These are phyloP conservation scores for Pholiota conissans DNA, from an alignment of 768 basidiomycete genomes.

Conservation along the genomic window DNA sequence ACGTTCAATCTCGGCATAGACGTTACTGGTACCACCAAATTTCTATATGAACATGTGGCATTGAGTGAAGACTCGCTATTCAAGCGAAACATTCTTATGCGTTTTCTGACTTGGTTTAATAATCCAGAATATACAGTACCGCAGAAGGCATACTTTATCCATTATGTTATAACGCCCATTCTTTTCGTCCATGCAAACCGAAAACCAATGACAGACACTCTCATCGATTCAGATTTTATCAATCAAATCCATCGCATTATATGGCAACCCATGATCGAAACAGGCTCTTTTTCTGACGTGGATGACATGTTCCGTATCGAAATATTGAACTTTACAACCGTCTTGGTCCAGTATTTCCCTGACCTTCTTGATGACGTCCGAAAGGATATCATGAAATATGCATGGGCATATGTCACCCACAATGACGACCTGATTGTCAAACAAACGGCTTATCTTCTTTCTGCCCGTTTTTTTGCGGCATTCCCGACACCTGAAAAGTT, in stretches of 20 bases:
- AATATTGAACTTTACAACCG: conserved; percentile 83
- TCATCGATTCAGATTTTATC: conserved; percentile 75
- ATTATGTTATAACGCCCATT: conserved; percentile 85
- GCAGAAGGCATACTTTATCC: conserved; percentile 80
- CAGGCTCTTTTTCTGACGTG: conserved; percentile 47
- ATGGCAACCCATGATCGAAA: conserved; percentile 77
- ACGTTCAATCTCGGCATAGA: conserved; percentile 82
- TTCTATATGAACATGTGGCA: conserved; percentile 86
- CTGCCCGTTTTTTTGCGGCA: conserved; percentile 88
- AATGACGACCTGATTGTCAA: conserved; percentile 90
- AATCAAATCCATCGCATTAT: conserved; percentile 68
- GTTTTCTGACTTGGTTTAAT: conserved; percentile 86
- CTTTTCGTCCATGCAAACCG: conserved; percentile 75
- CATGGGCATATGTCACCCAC: conserved; percentile 80
- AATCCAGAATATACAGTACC: conserved; percentile 60
- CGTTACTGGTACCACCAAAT: conserved; percentile 72
- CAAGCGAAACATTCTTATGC: conserved; percentile 80
- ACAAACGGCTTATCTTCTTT: conserved; percentile 87
- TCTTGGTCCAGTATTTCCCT: conserved; percentile 84
- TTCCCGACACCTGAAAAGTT: conserved; percentile 92
- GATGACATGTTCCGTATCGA: conserved; percentile 93
- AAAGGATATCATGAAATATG: conserved; percentile 92
- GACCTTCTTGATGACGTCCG: conserved; percentile 77
- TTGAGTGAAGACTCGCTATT: conserved; percentile 64
- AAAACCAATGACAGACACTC: conserved; percentile 47